Evolutionary conservation across 257 asterid genomes (phyloP).

Genomic region (Vinca minor): DNA sequence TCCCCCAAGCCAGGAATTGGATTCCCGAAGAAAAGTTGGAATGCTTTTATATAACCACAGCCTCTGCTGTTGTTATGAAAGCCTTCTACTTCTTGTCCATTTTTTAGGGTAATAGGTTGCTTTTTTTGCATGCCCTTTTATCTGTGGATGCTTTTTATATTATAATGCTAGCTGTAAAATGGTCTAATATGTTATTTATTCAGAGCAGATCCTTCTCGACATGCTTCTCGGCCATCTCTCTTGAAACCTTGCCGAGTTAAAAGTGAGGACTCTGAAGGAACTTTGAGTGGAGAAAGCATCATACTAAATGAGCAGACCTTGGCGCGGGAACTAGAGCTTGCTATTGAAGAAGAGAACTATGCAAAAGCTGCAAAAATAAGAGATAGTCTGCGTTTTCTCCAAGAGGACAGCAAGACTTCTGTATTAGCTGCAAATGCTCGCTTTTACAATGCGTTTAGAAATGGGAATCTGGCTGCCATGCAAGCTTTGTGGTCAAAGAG

Average conservation of each 20-base stretch:
- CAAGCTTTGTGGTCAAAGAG: slow-evolving; percentile 80
- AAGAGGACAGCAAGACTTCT: slow-evolving; percentile 75
- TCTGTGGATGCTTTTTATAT: not conserved
- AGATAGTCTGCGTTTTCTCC: slow-evolving; percentile 77
- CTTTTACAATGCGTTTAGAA: slow-evolving; percentile 73
- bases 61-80: not conserved
- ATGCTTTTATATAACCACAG: not conserved
- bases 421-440: slow-evolving; percentile 76
- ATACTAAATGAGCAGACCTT: slow-evolving; percentile 56
- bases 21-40: not conserved
- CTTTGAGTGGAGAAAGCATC: slow-evolving; percentile 74
- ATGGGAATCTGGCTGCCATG: slow-evolving; percentile 77
- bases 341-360: slow-evolving; percentile 78
- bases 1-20: not conserved
- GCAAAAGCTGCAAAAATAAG: slow-evolving; percentile 82
- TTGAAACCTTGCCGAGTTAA: slow-evolving; percentile 42
- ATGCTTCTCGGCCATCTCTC: slow-evolving; percentile 37
- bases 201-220: slow-evolving; percentile 47
- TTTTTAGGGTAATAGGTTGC: not conserved
- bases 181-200: slow-evolving; percentile 29
- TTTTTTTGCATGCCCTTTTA: not conserved
- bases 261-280: slow-evolving; percentile 70
- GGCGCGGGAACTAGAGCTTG: slow-evolving; percentile 62
- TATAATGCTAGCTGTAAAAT: slow-evolving; percentile 1
- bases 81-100: not conserved